These are phyloP conservation scores for Letharia lupina DNA, from an alignment of 495 filamentous ascomycete genomes.

Conservation along the genomic window DNA sequence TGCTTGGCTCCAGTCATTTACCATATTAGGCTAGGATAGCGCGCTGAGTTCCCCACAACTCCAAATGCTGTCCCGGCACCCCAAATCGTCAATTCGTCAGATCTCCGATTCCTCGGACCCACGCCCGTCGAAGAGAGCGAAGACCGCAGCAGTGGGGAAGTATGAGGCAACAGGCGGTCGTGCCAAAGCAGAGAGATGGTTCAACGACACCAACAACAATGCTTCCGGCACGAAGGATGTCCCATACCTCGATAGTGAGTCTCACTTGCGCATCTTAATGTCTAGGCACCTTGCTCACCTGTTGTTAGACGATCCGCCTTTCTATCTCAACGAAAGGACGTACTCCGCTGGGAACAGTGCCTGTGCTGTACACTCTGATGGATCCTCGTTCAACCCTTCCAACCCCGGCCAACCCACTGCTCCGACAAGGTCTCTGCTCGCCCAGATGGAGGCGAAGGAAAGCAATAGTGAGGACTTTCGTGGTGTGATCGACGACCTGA, in stretches of 20 bases:
- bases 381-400: slow-evolving; percentile 17
- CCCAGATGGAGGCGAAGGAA: slow-evolving; percentile 34
- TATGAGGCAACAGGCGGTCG: slow-evolving; percentile 3
- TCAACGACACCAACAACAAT: slow-evolving; percentile 28
- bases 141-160: neutral
- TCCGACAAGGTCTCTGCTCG: slow-evolving; percentile 23
- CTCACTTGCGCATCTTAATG: neutral
- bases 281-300: neutral
- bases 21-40: neutral
- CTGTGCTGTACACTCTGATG: slow-evolving; percentile 13
- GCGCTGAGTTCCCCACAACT: too few relatives aligned
- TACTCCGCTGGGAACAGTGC: slow-evolving; percentile 35
- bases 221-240: slow-evolving; percentile 15
- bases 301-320: slow-evolving; percentile 44
- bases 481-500: slow-evolving; percentile 65
- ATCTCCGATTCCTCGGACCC: slow-evolving; percentile 1
- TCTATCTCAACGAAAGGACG: slow-evolving; percentile 38
- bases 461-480: slow-evolving; percentile 51
- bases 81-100: neutral
- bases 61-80: neutral
- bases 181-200: slow-evolving; percentile 26
- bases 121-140: neutral
- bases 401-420: slow-evolving; percentile 22
- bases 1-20: neutral
- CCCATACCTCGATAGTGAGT: slow-evolving; percentile 22